phyloP scores from a whole-genome alignment of 345 rosid genomes.

The Arabidopsis suecica region DNA sequence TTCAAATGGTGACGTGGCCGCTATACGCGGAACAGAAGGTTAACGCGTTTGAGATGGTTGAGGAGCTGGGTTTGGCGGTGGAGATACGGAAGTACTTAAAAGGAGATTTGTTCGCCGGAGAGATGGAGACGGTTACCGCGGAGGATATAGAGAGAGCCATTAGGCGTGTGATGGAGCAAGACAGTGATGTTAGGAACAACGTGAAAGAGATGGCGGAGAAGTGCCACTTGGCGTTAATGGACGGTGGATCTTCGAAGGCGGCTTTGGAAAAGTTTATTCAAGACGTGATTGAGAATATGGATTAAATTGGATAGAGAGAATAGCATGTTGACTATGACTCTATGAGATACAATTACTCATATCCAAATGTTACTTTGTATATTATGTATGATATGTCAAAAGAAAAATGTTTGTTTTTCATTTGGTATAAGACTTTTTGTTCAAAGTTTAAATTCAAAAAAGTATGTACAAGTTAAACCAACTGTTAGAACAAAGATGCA shows the following conservation, averaged over 20 bases:
- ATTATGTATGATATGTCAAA: no score
- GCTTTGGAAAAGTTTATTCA: conserved; percentile 46
- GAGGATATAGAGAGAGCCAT: conserved; percentile 55
- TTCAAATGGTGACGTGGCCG: conserved; percentile 65
- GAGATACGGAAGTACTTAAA: conserved; percentile 46
- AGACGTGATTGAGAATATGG: conserved; percentile 30
- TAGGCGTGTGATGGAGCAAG: conserved; percentile 45
- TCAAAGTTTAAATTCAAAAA: no score
- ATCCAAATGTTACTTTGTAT: no score
- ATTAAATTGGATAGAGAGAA: background rate
- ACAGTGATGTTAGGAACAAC: conserved; percentile 39
- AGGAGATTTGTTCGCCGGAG: conserved; percentile 10
- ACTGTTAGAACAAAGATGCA: no score
- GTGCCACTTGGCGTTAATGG: conserved; percentile 46
- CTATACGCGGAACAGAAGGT: conserved; percentile 57
- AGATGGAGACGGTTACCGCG: conserved; percentile 39
- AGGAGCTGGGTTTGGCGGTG: conserved; percentile 53
- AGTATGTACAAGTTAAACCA: no score
- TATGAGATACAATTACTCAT: no score
- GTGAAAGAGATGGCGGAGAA: conserved; percentile 44
- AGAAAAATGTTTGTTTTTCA: no score
- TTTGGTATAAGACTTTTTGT: no score
- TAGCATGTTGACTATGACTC: no score
- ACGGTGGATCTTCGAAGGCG: conserved; percentile 51
- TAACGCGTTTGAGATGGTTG: conserved; percentile 59